Conservation (phyloP, 345 rosid genomes). For the Linum usitatissimum region DNA sequence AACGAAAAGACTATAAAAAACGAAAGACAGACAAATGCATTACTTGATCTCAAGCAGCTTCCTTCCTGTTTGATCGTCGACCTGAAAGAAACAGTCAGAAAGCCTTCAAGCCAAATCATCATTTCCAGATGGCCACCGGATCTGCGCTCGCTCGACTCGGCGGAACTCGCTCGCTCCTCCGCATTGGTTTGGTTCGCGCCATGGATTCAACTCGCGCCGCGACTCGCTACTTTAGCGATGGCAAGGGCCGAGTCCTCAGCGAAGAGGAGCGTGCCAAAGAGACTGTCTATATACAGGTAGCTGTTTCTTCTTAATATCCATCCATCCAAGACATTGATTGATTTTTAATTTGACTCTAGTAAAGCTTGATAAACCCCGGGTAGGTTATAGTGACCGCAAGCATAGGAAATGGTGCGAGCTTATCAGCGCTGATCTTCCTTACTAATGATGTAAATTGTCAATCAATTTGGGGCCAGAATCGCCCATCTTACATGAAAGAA, state of each 20-base stretch:
- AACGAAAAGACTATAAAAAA: too few species aligned
- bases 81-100: background rate
- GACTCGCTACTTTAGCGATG: constrained; percentile 55
- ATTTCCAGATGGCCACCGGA: background rate
- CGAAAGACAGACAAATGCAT: too few species aligned
- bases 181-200: constrained; percentile 24
- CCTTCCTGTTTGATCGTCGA: background rate
- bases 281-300: constrained; percentile 64
- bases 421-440: too few species aligned
- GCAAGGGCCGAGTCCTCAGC: constrained; percentile 56
- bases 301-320: background rate
- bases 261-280: constrained; percentile 86
- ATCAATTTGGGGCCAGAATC: background rate
- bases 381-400: too few species aligned
- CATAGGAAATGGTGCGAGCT: background rate
- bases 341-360: background rate
- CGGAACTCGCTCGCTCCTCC: background rate
- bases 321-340: too few species aligned
- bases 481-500: background rate
- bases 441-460: background rate
- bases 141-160: constrained; percentile 3
- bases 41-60: too few species aligned
- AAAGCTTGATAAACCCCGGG: background rate
- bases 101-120: background rate
- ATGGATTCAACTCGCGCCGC: constrained; percentile 41